Evolutionary conservation across 2,329 filamentous ascomycete species (phyloP).

Genomic region (Triangularia setosa): DNA sequence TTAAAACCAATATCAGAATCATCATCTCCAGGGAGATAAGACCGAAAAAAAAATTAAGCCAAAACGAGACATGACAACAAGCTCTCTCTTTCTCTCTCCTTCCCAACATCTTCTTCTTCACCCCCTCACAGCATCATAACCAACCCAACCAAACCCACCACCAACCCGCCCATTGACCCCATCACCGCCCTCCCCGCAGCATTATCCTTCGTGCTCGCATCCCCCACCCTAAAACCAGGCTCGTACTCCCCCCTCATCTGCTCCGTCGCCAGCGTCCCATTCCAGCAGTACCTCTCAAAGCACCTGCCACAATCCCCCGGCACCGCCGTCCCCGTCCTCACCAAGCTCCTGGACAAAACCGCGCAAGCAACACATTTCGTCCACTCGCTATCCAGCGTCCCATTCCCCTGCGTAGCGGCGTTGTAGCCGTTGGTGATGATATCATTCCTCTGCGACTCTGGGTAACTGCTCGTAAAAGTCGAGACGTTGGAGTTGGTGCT

Average conservation of each 20-base stretch:
- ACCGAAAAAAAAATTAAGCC: no score
- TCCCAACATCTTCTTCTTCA: neutral
- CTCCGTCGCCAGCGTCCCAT: slow-evolving; percentile 57
- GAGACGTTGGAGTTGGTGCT: slow-evolving; percentile 71
- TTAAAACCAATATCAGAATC: no score
- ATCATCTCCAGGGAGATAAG: no score
- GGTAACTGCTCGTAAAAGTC: slow-evolving; percentile 68
- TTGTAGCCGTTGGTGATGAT: slow-evolving; percentile 87
- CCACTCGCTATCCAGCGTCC: slow-evolving; percentile 71
- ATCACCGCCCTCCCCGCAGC: slow-evolving; percentile 8
- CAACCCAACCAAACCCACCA: slow-evolving; percentile 3
- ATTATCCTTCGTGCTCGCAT: slow-evolving; percentile 14
- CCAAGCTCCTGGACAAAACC: slow-evolving; percentile 70
- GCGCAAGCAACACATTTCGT: slow-evolving; percentile 83
- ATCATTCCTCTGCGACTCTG: slow-evolving; percentile 62
- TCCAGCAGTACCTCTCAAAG: slow-evolving; percentile 86
- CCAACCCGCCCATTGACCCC: slow-evolving; percentile 1
- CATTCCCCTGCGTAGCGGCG: slow-evolving; percentile 77
- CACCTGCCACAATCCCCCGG: slow-evolving; percentile 72
- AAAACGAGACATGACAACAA: no score
- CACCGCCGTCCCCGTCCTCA: slow-evolving; percentile 63
- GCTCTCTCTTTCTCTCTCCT: no score
- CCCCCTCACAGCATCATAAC: neutral
- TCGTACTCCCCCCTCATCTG: slow-evolving; percentile 27
- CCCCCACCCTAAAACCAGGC: slow-evolving; percentile 31